Conservation (phyloP, 805 yeast genomes). For the Kluyveromyces siamensis region DNA sequence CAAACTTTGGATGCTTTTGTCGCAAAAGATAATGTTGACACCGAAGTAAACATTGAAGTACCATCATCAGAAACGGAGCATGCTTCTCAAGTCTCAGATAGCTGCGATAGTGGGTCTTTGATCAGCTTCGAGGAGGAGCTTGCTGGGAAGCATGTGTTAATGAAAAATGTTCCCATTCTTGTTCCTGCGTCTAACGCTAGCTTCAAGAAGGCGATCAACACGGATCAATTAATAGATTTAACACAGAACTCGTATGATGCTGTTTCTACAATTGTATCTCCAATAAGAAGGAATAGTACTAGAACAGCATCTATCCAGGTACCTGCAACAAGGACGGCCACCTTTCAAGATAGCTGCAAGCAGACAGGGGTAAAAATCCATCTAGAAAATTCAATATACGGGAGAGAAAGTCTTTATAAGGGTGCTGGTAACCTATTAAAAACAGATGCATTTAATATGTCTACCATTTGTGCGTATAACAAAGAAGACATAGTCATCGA, state of each 20-base stretch:
- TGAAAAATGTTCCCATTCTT: background rate
- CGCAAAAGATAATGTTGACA: background rate
- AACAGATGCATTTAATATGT: background rate
- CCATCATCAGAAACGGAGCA: slow-evolving; percentile 1
- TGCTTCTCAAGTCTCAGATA: slow-evolving; percentile 3
- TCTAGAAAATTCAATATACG: background rate
- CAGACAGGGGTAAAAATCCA: background rate
- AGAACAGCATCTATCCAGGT: slow-evolving; percentile 15
- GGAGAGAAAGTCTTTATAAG: background rate
- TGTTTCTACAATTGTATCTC: slow-evolving; percentile 22
- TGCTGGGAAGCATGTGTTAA: background rate
- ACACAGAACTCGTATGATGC: slow-evolving; percentile 25
- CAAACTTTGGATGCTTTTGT: background rate
- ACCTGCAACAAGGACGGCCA: slow-evolving; percentile 25
- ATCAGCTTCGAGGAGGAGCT: slow-evolving; percentile 1
- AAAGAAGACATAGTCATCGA: slow-evolving; percentile 2
- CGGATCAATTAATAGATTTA: slow-evolving; percentile 17
- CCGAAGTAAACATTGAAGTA: background rate
- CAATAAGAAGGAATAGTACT: slow-evolving; percentile 10
- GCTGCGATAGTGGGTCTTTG: slow-evolving; percentile 4
- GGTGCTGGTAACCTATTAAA: background rate
- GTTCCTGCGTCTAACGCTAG: background rate
- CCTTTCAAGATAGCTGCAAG: slow-evolving; percentile 5
- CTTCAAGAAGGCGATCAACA: background rate
- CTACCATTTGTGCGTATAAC: background rate